Evolutionary conservation across 768 basidiomycete species (phyloP), one percentile per base, ranked within the genome.

Genomic region (Dacryopinax primogenitus): DNA sequence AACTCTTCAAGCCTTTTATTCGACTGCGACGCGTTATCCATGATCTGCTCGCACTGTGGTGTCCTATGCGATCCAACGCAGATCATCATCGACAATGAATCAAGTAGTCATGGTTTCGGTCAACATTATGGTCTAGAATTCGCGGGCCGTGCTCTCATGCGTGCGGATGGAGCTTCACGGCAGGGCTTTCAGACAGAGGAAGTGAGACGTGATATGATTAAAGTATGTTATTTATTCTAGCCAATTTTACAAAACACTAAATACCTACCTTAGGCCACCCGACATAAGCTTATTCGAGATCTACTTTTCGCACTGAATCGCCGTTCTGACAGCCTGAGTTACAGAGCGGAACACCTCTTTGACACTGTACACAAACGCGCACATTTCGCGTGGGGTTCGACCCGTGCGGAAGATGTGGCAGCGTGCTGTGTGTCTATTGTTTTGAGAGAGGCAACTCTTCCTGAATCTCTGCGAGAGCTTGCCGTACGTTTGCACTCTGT

Each of bases 281-380:
- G 51, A 30, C 51, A 58, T 18, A 58, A 30, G 51, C 51, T 58
- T 30, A 58, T 58, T 18, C 51, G 51, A 3, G 51, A 58, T 58
- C 18, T 58, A 4, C 26, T 58, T 21, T 58, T 30, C 26, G 51
- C 51, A 15, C 51, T 58, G 32, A 21, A 21, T 2, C 11, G 30
- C 26, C 51, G 26, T 9, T 32, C 23, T 26, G 51, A 58, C 4
- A 13, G 26, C 2, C 51, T 58, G 3, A 21, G 12, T 9, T 11
- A 30, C 4, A 23, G 51, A 9, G 51, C 51, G 3, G 26, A 2
- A 13, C 26, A 58, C 51, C 12, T 58, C 12, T 58, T 58, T 30
- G 51, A 58, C 18, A 11, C 21, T 30, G 30, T 30, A 18, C 51
- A 58, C 2, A 15, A 58, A 21, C 51, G 51, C 26, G 30, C 51